Evolutionary conservation across 768 basidiomycete genomes (phyloP), one percentile per base, ranked within the genome.

Genomic region (Rubroboletus pulcherrimus): DNA sequence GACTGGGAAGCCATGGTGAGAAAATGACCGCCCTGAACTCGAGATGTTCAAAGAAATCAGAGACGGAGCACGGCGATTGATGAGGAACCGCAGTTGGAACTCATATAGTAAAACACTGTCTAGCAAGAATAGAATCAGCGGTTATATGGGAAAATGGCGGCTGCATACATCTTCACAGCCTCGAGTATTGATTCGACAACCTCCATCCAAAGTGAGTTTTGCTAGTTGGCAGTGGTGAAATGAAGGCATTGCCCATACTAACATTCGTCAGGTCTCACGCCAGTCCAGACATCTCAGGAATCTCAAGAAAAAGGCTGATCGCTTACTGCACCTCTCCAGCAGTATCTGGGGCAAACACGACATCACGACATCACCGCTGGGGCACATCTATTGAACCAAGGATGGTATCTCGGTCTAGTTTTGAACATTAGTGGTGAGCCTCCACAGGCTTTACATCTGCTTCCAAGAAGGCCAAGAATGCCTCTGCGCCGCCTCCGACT

Each of bases 401-500:
- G 35, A 58, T 12, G 41, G 35, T 35, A 42, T 56, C 44, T 51
- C 19, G 54, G 29, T 63, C 61, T 54, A 55, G 17, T 57, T 38
- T 53, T 44, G 45, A 51, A 62, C 48, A 68, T 72, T 51, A 78
- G 63, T 78, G 77, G 73, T 89, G 86, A 53, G 71, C 80, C 57
- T 81, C 86, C 45, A 74, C 78, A 69, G 84, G 82, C 61, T 85
- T 85, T 62, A 86, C 74, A 71, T 93, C 91, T 71, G 84, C 81
- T 78, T 93, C 91, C 66, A 93, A 80, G 79, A 91, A 86, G 35
- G 75, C 69, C 63, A 95, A 78, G 82, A 84, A 94, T 50, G 82
- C 86, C 46, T 90, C 86, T 24, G 92, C 88, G 56, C 84, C 85
- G 11, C 55, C 60, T 29, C 64, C 64, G 7, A 48, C 66, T 38